Base-by-base conservation (phyloP, 169 alveolate genomes). In the Plasmodium adleri region DNA sequence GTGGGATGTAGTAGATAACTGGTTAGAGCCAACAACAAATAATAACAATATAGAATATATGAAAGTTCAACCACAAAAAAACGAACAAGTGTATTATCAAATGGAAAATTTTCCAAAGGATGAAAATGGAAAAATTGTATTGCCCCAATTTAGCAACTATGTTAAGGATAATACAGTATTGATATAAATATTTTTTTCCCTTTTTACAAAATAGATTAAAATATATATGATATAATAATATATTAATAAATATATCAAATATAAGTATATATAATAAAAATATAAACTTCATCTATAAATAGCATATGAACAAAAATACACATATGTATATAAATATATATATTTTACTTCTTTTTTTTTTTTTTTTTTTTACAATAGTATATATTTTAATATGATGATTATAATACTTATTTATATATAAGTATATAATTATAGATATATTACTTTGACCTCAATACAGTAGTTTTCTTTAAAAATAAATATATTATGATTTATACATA, bases 1-100 rank as follows among this genome's bases (percentile, higher is more conserved):
- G n/a, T 80, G 70, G 63, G 74, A 80, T 15, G 43, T 80, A 22
- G 28, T 80, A 54, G 70, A 66, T 17, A 80, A 80, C 20, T 80
- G 90, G 90, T 28, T 80, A 5, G 90, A 80, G 32, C 45, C 45
- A 32, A 43, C 85, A 39, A 80, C 20, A 49, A 80, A 80, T n/a
- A 54, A 28, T 80, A 68, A 68, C 45, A 70, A 80, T 17, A 45
- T 67, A 20, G 90, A 80, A 20, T 20, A 43, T 7, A 47, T 80
- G 3, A 67, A 32, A 24, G 66, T 45, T 32, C 26, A 32, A 15
- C 17, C 12, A 13, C 52, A 32, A 13, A 80, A 54, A n/a, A 68
- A 68, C 20, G 83, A 68, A 26, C 66, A 80, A 54, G 83, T 56
- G 26, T 80, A 80, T 24, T 80, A 80, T 62, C 67, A 80, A 56